Evolutionary conservation across 768 basidiomycete genomes (phyloP).

Genomic region (Amanita rubescens): DNA sequence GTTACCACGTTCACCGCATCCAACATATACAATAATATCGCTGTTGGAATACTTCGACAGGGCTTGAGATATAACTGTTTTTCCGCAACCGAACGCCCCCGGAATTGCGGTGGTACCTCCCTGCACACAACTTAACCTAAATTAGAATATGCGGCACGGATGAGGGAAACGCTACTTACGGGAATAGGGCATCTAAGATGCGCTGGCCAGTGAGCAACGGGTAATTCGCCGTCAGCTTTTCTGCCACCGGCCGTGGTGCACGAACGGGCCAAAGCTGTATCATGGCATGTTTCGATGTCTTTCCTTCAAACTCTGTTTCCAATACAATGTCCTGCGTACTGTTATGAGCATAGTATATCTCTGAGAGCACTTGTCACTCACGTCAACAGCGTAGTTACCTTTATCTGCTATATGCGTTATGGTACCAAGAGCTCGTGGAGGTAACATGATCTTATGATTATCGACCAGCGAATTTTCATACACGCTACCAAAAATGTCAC

Average conservation of each 20-base stretch:
- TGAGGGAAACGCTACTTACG: slow-evolving; percentile 40
- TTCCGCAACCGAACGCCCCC: slow-evolving; percentile 97
- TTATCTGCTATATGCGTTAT: slow-evolving; percentile 91
- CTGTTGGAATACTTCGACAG: slow-evolving; percentile 98
- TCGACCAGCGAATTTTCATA: slow-evolving; percentile 97
- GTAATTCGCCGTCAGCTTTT: slow-evolving; percentile 89
- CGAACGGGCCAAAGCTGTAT: slow-evolving; percentile 99
- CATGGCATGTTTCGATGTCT: slow-evolving; percentile 87
- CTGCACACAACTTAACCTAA: slow-evolving; percentile 72
- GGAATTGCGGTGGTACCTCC: slow-evolving; percentile 97
- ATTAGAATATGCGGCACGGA: background rate
- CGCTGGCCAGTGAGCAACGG: slow-evolving; percentile 95
- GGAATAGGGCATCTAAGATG: slow-evolving; percentile 94
- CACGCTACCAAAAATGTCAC: slow-evolving; percentile 91
- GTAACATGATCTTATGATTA: slow-evolving; percentile 96
- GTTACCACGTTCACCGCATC: slow-evolving; percentile 98
- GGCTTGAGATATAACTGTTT: slow-evolving; percentile 98
- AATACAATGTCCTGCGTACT: slow-evolving; percentile 75
- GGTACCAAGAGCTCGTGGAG: slow-evolving; percentile 90
- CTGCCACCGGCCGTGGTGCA: slow-evolving; percentile 91
- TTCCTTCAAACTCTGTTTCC: slow-evolving; percentile 97
- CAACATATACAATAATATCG: slow-evolving; percentile 98
- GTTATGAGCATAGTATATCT: slow-evolving; percentile 1
- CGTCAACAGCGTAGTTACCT: slow-evolving; percentile 88
- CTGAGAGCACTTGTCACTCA: slow-evolving; percentile 28